These are phyloP conservation scores for Oryza nivara DNA, from an alignment of 176 grass and related monocot species.

Conservation along the genomic window DNA sequence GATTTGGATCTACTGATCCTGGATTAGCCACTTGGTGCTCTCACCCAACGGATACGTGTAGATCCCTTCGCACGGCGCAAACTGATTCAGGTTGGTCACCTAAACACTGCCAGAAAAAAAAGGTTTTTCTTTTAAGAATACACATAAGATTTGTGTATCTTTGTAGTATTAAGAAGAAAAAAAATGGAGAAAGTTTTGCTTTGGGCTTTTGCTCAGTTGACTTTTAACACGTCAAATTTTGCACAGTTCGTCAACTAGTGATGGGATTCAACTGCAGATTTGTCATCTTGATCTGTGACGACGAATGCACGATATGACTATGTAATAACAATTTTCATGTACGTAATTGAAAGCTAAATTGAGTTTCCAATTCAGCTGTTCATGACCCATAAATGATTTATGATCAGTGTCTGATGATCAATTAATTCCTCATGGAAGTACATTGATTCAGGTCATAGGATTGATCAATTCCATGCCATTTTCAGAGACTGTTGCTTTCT, in stretches of 20 bases:
- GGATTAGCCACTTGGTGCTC: neutral
- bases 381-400: neutral
- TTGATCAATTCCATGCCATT: neutral
- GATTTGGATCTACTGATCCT: neutral
- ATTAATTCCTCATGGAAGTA: neutral
- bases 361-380: too few species aligned
- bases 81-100: neutral
- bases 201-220: neutral
- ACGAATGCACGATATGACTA: neutral
- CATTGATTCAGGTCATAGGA: neutral
- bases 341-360: neutral
- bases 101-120: neutral
- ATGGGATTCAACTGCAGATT: neutral
- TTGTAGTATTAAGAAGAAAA: too few species aligned
- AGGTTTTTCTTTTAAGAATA: too few species aligned
- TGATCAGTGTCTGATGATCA: neutral
- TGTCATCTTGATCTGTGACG: neutral
- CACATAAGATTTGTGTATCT: too few species aligned
- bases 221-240: neutral
- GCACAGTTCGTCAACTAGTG: neutral
- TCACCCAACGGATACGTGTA: neutral
- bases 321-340: neutral
- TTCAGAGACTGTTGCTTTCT: neutral
- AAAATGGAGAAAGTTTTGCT: too few species aligned
- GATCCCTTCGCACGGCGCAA: neutral